Evolutionary conservation across 495 filamentous ascomycete genomes (phyloP), one percentile per base, ranked within the genome.

Genomic region (Chaetomium tenue): DNA sequence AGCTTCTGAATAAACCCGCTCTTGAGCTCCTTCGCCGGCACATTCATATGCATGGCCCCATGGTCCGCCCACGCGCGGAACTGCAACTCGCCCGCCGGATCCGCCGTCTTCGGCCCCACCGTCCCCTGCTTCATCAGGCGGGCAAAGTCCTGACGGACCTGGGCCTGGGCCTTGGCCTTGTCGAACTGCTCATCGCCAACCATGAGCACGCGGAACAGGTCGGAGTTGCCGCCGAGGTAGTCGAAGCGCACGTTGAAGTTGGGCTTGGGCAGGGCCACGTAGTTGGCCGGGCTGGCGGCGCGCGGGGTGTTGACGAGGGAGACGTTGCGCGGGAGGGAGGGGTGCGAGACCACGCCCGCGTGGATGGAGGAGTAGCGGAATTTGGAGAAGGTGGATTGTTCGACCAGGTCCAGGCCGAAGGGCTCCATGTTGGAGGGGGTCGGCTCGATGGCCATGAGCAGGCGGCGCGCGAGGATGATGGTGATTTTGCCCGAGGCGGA

Each of bases 1-100:
- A 83, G 63, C 25, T 78, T 63, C 58, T 76, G 66, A 51, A 86
- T 84, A 58, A 85, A 87, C 1, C 84, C 83, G 1, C 15, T 44
- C 39, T 37, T 28, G 2, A 73, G 39, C 40, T 73, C 30, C 47
- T 56, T 26, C 0, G 72, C 68, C 16, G 72, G 37, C 0, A 74
- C 74, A 18, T 70, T 66, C 59, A 73, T 68, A 44, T 76, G 70
- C 71, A 79, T 76, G 6, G 78, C 71, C 2, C 74, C 73, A 51
- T 81, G 79, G 15, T 71, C 66, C 0, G 73, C 66, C 61, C 77
- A 79, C 16, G 70, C 73, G 8, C 76, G 69, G 65, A 76, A 71
- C 54, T 70, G 68, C 5, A 79, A 60, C 23, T 60, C 52, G 39
- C 66, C 50, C 2, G 54, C 56, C 2, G 69, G 26, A 20, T 58